phyloP scores from a whole-genome alignment of 2,329 filamentous ascomycete genomes.

The Ascochyta fabae region DNA sequence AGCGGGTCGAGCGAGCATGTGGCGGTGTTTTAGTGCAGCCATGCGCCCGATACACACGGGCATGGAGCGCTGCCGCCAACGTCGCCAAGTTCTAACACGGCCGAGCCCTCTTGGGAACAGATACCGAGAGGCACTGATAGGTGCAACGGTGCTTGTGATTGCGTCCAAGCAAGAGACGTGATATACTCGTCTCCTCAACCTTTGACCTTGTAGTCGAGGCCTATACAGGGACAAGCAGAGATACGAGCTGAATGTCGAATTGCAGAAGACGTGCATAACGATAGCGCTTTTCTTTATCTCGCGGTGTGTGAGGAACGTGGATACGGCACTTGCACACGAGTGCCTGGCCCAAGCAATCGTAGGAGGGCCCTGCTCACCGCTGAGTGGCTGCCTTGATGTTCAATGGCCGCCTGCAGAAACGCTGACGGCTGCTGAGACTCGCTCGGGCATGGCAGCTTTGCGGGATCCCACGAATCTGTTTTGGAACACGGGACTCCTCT shows the following conservation, averaged over 20 bases:
- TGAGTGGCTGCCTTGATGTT: constrained; percentile 22
- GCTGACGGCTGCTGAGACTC: constrained; percentile 8
- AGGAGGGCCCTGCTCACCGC: constrained; percentile 6
- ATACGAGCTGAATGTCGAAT: neutral
- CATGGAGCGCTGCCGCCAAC: constrained; percentile 13
- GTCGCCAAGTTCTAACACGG: constrained; percentile 11
- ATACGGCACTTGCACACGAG: constrained; percentile 1
- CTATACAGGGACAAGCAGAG: neutral
- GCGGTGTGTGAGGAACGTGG: constrained; percentile 1
- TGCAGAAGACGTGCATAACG: constrained; percentile 7
- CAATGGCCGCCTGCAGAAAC: constrained; percentile 4
- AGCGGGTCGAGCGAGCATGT: constrained; percentile 19
- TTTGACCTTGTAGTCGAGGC: neutral
- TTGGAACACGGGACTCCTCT: neutral
- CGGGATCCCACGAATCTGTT: neutral
- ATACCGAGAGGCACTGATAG: constrained; percentile 17
- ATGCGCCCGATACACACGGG: constrained; percentile 5
- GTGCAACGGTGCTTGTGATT: constrained; percentile 5
- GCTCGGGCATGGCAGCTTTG: constrained; percentile 1
- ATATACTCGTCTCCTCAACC: neutral
- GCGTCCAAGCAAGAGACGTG: constrained; percentile 3
- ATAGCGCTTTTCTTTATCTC: constrained; percentile 15
- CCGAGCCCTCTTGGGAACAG: constrained; percentile 13
- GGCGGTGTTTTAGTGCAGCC: constrained; percentile 17
- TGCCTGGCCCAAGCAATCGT: constrained; percentile 7